Percentiles rank a stretch among this genome's conserved stretches.
Conservation (phyloP, 2,329 filamentous ascomycete genomes). For the Achaetomium macrosporum region DNA sequence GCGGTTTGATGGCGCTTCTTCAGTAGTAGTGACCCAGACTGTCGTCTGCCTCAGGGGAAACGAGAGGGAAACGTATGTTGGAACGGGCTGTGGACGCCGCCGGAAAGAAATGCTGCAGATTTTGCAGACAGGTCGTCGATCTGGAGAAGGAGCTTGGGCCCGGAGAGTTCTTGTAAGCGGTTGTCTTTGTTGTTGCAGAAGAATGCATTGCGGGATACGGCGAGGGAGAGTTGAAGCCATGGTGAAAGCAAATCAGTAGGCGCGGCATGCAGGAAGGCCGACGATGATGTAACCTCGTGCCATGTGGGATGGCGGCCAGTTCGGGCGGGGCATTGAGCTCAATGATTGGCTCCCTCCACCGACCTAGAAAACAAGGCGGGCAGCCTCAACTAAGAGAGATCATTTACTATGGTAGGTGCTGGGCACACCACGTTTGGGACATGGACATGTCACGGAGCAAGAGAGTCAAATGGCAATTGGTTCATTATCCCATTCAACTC, state of each 20-base stretch:
- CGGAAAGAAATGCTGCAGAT: not conserved
- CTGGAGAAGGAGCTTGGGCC: not conserved
- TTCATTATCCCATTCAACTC: conserved; percentile 28
- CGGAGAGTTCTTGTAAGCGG: not conserved
- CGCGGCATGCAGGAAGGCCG: not conserved
- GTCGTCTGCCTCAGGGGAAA: no score
- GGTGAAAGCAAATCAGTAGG: not conserved
- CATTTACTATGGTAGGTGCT: not conserved
- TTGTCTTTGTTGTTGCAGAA: not conserved
- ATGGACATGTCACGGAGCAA: not conserved
- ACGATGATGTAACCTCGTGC: conserved; percentile 20
- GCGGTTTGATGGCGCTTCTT: no score
- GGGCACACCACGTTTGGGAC: not conserved
- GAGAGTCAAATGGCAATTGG: conserved; percentile 23
- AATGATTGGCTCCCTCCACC: not conserved
- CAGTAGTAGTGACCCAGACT: no score
- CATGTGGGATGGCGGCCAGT: conserved; percentile 1
- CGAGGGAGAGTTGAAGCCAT: conserved; percentile 3
- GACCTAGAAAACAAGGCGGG: no score
- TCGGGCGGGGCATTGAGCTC: conserved; percentile 9
- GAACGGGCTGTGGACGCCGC: not conserved
- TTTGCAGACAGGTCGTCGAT: not conserved
- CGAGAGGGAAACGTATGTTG: not conserved
- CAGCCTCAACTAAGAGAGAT: no score
- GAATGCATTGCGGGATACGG: not conserved